Evolutionary conservation across 768 basidiomycete species (phyloP), one percentile per base, ranked within the genome.

Genomic region (Trametes coccinea): DNA sequence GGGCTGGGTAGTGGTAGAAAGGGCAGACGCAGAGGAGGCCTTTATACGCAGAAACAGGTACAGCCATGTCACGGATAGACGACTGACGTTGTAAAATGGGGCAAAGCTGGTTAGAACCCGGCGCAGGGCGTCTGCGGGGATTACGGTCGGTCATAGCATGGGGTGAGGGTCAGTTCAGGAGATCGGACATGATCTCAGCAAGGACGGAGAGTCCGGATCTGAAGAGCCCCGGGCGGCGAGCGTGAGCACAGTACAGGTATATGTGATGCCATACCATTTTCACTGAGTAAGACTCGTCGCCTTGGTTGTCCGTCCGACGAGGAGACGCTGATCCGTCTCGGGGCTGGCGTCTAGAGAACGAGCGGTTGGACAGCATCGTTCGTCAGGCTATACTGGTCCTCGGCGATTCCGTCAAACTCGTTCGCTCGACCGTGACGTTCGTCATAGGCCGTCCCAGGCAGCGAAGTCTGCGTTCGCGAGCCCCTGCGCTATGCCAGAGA

Each of bases 31-130:
- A 53, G 39, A 17, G 31, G 39, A 47, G 49, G 22, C 49, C 53
- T 64, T 64, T 64, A 64, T 63, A 58, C 51, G 44, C 34, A 31
- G 43, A 50, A 37, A 30, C 54, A 52, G 61, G 51, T 33, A 62
- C 61, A 56, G 61, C 61, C 61, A 62, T 62, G 51, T 53, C 61
- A 54, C 46, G 52, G 43, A 52, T 62, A 58, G 44, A 58, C 50
- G 54, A 45, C 56, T 29, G 57, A 51, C 44, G 51, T 57, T 58
- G 61, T 47, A 58, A 57, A 49, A 47, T 54, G 56, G 46, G n/a
- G 51, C 51, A 29, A 56, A 53, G 22, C 27, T 29, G 61, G 41
- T 58, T 53, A 53, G 41, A 33, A 43, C 45, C 50, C 51, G 46
- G 31, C 34, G 37, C 54, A 17, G 33, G 55, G 56, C 61, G 56